phyloP scores from a whole-genome alignment of 176 grass and related monocot species.

The Rhynchospora pubera region DNA sequence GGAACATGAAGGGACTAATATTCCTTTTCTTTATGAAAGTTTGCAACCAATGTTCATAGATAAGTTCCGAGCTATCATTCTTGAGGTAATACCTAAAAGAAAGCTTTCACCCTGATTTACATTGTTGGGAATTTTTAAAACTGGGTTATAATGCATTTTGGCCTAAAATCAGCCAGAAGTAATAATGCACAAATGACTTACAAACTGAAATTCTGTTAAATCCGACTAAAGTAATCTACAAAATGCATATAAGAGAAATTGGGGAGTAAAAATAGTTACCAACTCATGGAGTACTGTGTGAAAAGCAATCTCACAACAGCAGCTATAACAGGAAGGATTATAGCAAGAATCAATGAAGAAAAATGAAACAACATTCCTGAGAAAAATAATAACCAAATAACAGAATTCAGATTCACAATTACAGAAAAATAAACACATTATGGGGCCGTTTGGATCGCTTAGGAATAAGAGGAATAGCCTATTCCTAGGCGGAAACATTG shows the following conservation, averaged over 20 bases:
- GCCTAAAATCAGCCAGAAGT: background rate
- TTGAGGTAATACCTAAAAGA: background rate
- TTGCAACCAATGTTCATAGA: background rate
- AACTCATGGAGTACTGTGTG: slow-evolving; percentile 94
- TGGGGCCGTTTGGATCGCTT: too few species aligned
- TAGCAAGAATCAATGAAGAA: slow-evolving; percentile 63
- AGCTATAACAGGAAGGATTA: slow-evolving; percentile 59
- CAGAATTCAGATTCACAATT: slow-evolving; percentile 7
- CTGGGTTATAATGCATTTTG: background rate
- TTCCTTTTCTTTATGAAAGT: background rate
- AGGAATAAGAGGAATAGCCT: too few species aligned
- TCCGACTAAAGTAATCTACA: background rate
- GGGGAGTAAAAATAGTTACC: slow-evolving; percentile 43
- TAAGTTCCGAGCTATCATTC: background rate
- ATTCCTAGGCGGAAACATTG: too few species aligned
- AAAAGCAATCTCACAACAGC: slow-evolving; percentile 76
- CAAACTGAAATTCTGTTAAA: background rate
- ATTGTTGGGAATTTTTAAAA: background rate
- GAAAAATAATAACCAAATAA: slow-evolving; percentile 29
- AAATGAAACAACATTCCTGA: slow-evolving; percentile 83
- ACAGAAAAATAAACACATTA: background rate
- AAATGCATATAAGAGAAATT: background rate
- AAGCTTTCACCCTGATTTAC: background rate
- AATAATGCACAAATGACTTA: background rate
- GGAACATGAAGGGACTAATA: background rate